A percentile compares a stretch with the other conserved stretches of the same genome.
Evolutionary conservation across 345 rosid species (phyloP).

Genomic region (Pugionium dolabratum): DNA sequence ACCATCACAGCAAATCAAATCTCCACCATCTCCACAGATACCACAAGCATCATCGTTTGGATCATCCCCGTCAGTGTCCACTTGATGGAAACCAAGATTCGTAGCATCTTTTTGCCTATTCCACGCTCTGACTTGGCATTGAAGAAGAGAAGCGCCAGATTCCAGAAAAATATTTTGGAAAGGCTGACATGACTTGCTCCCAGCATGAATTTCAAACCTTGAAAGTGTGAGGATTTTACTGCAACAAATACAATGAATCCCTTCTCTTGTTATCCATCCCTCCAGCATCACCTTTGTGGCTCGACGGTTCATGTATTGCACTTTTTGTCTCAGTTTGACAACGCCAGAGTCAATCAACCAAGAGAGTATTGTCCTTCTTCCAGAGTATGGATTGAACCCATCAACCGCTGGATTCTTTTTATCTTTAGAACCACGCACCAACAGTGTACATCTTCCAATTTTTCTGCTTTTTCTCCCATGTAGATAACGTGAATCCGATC

Average conservation of each 20-base stretch:
- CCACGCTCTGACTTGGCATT: conserved; percentile 93
- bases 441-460: conserved; percentile 76
- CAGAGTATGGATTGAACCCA: conserved; percentile 74
- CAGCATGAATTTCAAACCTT: conserved; percentile 90
- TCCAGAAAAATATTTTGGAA: conserved; percentile 80
- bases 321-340: conserved; percentile 61
- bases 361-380: conserved; percentile 75
- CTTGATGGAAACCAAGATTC: conserved; percentile 54
- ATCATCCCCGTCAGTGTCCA: conserved; percentile 74
- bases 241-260: conserved; percentile 94
- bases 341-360: conserved; percentile 89
- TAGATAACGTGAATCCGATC: conserved; percentile 48
- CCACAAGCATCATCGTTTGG: conserved; percentile 98
- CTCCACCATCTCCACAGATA: conserved; percentile 97
- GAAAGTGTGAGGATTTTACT: conserved; percentile 65
- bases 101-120: conserved; percentile 59
- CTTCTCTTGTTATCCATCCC: conserved; percentile 83
- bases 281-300: conserved; percentile 56
- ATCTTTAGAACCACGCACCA: conserved; percentile 71
- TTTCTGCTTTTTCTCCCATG: conserved; percentile 75
- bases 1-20: conserved; percentile 91
- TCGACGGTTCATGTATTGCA: conserved; percentile 68
- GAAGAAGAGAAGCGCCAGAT: conserved; percentile 76
- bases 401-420: conserved; percentile 55
- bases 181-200: conserved; percentile 79